Base-by-base conservation (phyloP, 352 stramenopile genomes). In the Phytophthora constricta region DNA sequence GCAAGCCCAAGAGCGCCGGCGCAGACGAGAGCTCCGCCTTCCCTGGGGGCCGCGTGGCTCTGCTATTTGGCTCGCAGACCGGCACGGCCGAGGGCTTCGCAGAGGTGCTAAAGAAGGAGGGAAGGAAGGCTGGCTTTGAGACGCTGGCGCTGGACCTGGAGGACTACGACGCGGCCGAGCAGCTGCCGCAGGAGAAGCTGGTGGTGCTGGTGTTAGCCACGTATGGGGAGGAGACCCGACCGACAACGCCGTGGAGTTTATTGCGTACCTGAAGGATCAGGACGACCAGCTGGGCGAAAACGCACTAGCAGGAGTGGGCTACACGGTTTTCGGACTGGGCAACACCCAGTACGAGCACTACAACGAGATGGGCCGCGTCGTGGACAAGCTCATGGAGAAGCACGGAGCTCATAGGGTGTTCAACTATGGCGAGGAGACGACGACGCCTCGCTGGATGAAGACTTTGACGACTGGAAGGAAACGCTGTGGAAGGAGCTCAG, bases 341-440 rank as follows among this genome's bases (percentile, higher is more conserved):
- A 99, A 99, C 78, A 93, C 77, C 26, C 93, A 99, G 78, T 99
- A 99, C 73, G 97, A 99, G 68, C 93, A 99, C 74, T 99, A 96
- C 82, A 99, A 99, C 72, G 85, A 89, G 46, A 97, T 98, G 72
- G 96, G 95, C 4, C 96, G 97, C n/a, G 79, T 92, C 22, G 87
- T 97, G 27, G 86, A 99, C 77, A 67, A 81, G 25, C 71, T 90
- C 13, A 87, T 99, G 64, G 90, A 85, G 25, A 68, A 80, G 33
- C 77, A 96, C 41, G 97, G 96, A 13, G 97, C 74, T 0, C 72
- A 86, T 25, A 80, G 93, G 33, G 81, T 99, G 46, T 91, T 89
- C 49, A 65, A 90, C 22, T 90, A 98, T 53, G 97, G 97, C 41
- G 82, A 99, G 62, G 98, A 16, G 97, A 99, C 70, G 98, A 99